A percentile compares a stretch with the other conserved stretches of the same genome.
Conservation (phyloP, 768 basidiomycete species). For the Pisolithus microcarpus region DNA sequence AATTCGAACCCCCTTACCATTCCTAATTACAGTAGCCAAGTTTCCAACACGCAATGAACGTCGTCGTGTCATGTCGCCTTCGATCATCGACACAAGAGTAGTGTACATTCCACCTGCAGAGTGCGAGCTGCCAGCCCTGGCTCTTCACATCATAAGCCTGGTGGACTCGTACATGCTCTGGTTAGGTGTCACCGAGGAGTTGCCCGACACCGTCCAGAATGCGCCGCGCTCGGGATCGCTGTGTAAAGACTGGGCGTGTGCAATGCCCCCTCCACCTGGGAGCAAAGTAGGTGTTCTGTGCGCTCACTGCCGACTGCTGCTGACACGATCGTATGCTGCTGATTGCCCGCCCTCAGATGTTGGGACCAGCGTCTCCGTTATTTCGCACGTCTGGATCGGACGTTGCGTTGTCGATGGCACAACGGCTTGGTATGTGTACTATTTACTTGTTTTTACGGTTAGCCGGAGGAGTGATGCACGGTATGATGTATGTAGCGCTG, state of each 20-base stretch:
- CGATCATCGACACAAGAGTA: slow-evolving; percentile 38
- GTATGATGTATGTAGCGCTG: slow-evolving; percentile 37
- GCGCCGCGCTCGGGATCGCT: slow-evolving; percentile 52
- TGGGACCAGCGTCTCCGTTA: slow-evolving; percentile 48
- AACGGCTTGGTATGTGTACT: slow-evolving; percentile 60
- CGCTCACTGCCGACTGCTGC: background rate
- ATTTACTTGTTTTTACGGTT: slow-evolving; percentile 1
- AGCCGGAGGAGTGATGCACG: background rate
- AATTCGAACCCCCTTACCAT: background rate
- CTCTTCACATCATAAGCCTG: slow-evolving; percentile 58
- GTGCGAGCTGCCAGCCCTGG: slow-evolving; percentile 48
- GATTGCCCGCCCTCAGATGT: background rate
- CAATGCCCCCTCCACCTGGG: slow-evolving; percentile 50
- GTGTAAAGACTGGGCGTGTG: slow-evolving; percentile 75
- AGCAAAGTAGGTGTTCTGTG: slow-evolving; percentile 14
- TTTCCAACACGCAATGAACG: too few species aligned
- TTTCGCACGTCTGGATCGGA: slow-evolving; percentile 59
- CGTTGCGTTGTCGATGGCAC: slow-evolving; percentile 65
- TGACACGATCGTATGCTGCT: background rate
- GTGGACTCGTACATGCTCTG: slow-evolving; percentile 79
- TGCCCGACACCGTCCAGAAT: slow-evolving; percentile 37
- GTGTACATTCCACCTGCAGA: slow-evolving; percentile 45
- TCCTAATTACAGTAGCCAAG: background rate
- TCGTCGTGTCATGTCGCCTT: background rate
- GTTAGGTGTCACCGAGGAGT: slow-evolving; percentile 55